Evolutionary conservation across 2,329 filamentous ascomycete genomes (phyloP), one percentile per base, ranked within the genome.

Genomic region (Curvularia sp.): DNA sequence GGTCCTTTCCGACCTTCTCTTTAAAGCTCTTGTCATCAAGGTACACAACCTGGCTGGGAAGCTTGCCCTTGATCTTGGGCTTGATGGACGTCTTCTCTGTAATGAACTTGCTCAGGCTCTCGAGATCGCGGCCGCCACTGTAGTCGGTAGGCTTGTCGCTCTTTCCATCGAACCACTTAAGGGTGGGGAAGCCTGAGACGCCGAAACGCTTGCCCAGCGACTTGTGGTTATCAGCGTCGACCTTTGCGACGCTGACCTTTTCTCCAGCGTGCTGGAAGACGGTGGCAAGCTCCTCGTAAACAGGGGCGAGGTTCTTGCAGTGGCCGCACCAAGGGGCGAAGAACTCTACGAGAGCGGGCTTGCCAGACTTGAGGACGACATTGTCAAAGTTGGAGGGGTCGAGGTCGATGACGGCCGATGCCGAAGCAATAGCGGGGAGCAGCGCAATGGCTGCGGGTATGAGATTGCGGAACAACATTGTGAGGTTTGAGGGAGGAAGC

Each of bases 291-390:
- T 99, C 91, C 78, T 99, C 95, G 80, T 96, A 99, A 59, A 96
- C 83, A 49, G 95, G 96, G 15, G 95, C 95, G 32, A 99, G 90
- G 74, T 83, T 96, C 86, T 98, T 98, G 92, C 95, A 99, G 85
- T 99, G 95, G 30, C 95, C 96, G 75, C 95, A 99, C 95, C 95
- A 99, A 23, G 94, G 93, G 32, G 95, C 95, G 76, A 96, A 98
- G 86, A 99, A 99, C 79, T 98, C 93, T 70, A 98, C 93, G 25
- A 99, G 88, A 0, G 95, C 93, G 42, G 95, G 94, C 83, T 96
- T 98, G 79, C 93, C 93, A 45, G 91, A 94, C 77, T 96, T 87
- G 60, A 97, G 84, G 64, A 97, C 92, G 54, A 97, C 84, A 47
- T 89, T 82, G 82, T 98, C 94, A 78, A 99, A 99, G 83, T 97